A percentile compares a stretch with the other conserved stretches of the same genome.
Evolutionary conservation across 2,329 filamentous ascomycete species (phyloP).

Genomic region (Hirsutella minnesotensis): DNA sequence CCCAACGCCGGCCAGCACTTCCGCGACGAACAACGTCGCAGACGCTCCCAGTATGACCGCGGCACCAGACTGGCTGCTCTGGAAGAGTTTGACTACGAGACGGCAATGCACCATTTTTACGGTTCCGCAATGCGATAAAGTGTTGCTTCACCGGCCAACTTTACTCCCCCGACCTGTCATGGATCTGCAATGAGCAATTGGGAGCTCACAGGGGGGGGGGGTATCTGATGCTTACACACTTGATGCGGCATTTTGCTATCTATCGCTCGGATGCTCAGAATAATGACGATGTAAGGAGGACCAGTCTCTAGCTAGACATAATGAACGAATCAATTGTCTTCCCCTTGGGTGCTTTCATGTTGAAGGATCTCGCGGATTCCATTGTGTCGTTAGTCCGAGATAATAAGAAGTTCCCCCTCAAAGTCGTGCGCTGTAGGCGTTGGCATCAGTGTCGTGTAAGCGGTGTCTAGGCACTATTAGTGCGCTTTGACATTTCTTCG

Average conservation of each 20-base stretch:
- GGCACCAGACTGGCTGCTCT: conserved; percentile 62
- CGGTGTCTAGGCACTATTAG: too few relatives aligned
- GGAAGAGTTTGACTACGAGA: conserved; percentile 47
- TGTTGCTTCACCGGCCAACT: conserved; percentile 1
- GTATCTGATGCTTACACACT: too few relatives aligned
- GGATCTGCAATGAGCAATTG: too few relatives aligned
- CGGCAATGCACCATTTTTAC: conserved; percentile 27
- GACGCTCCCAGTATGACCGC: conserved; percentile 69
- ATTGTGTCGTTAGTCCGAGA: too few relatives aligned
- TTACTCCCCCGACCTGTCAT: too few relatives aligned
- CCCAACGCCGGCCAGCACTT: conserved; percentile 64
- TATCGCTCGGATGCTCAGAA: conserved; percentile 6
- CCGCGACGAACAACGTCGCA: conserved; percentile 63
- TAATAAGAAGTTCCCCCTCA: too few relatives aligned
- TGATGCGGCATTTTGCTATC: conserved; percentile 5
- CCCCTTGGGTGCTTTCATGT: too few relatives aligned
- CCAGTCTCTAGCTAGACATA: conserved; percentile 5
- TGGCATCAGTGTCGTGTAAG: too few relatives aligned
- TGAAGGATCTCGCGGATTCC: too few relatives aligned
- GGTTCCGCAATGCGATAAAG: conserved; percentile 8
- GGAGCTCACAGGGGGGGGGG: too few relatives aligned
- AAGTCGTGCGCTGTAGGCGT: too few relatives aligned
- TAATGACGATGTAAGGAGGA: conserved; percentile 7
- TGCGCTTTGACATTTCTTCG: too few relatives aligned
- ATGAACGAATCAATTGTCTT: conserved; percentile 1